Base-by-base conservation (phyloP, 306 rosid genomes). In the Rosa chinensis region DNA sequence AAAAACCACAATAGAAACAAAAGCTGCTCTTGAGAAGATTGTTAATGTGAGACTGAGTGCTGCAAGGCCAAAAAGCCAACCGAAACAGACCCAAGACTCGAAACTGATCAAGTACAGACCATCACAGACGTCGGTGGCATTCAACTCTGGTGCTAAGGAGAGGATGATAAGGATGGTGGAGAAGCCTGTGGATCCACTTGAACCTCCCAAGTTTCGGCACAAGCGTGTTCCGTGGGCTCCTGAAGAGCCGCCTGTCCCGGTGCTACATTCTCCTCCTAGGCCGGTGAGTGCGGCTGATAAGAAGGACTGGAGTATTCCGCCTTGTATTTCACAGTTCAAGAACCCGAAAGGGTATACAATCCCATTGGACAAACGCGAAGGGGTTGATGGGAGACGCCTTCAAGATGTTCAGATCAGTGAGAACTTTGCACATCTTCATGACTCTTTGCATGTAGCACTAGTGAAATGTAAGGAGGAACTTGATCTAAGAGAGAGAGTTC, bases 241-340 rank as follows among this genome's bases (percentile, higher is more conserved):
- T 8, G 28, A 9, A 9, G 23, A 4, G 28, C 48, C 49, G 6
- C 94, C 94, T 32, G 44, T 13, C 44, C 21, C 44, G n/a, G 44
- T 35, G 44, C 44, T 64, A 14, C 70, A 64, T 35, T 64, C 70
- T 32, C 93, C 93, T 64, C 97, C 94, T 1, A 80, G 94, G 73
- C 91, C 92, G 11, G 89, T 90, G 80, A 90, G 93, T 1, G 89
- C 90, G 77, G 87, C 84, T 76, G 97, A 92, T 61, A 93, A 92
- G 83, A 91, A 90, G 69, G 97, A 92, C 76, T 90, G 92, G 95
- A 90, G 87, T 79, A 92, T 90, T 48, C 97, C 95, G 5, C 94
- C 92, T 28, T 90, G 93, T 69, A 92, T 92, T 59, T 92, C 92
- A 20, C 89, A 90, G 75, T 92, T 89, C 93, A 90, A 92, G 92